Evolutionary conservation across 108 stramenopile genomes (phyloP).

Genomic region (Hondaea fermentalgiana): DNA sequence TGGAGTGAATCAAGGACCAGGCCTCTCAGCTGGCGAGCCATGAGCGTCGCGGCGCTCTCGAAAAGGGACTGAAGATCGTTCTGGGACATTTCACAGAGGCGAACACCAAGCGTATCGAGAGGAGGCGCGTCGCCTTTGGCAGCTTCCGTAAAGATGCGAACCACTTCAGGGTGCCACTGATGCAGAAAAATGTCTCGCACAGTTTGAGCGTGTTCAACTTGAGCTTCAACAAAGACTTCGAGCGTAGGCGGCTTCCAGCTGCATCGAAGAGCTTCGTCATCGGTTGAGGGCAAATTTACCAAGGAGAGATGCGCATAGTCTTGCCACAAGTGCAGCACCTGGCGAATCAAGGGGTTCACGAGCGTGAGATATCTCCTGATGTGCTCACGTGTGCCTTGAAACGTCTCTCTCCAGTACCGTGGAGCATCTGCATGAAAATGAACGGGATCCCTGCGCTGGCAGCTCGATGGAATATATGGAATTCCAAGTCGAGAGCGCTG

Average conservation of each 20-base stretch:
- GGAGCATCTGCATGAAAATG: no score
- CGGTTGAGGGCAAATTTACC: not conserved
- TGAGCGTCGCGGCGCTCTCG: not conserved
- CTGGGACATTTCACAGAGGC: not conserved
- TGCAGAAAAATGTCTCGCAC: not conserved
- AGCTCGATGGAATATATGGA: not conserved
- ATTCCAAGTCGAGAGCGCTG: slow-evolving; percentile 24
- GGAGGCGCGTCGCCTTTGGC: not conserved
- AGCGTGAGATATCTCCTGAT: not conserved
- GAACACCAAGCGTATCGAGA: not conserved
- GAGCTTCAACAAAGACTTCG: not conserved
- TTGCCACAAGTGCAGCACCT: not conserved
- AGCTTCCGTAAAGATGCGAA: not conserved
- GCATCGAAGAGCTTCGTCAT: not conserved
- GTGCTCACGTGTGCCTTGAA: not conserved
- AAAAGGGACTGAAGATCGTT: not conserved
- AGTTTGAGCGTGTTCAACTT: not conserved
- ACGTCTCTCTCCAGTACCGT: not conserved
- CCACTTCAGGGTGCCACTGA: not conserved
- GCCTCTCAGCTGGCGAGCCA: not conserved
- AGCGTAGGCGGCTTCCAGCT: not conserved
- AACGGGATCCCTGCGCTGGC: not conserved
- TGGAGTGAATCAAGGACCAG: not conserved
- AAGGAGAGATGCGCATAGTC: not conserved
- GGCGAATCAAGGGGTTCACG: not conserved